Evolutionary conservation across 495 filamentous ascomycete species (phyloP).

Genomic region (Penicillium atrosanguineum): DNA sequence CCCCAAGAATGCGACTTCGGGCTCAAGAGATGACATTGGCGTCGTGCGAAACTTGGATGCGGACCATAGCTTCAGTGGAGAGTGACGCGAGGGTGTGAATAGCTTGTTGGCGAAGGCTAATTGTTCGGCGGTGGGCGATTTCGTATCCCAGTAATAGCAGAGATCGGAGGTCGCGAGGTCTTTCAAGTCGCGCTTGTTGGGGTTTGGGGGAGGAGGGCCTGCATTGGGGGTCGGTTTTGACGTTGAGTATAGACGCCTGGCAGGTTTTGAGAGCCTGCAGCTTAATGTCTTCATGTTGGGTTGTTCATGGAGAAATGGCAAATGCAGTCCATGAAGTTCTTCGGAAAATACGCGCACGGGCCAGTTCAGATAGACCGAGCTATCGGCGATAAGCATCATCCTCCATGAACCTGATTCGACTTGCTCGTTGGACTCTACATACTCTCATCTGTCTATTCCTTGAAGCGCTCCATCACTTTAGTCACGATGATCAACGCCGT

Average conservation of each 20-base stretch:
- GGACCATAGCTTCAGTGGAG: conserved; percentile 67
- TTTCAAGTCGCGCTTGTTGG: conserved; percentile 30
- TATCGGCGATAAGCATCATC: conserved; percentile 15
- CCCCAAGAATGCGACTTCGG: conserved; percentile 72
- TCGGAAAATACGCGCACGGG: conserved; percentile 19
- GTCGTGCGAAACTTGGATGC: conserved; percentile 70
- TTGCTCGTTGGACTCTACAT: not conserved
- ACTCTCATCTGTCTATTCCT: not conserved
- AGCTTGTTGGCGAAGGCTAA: conserved; percentile 56
- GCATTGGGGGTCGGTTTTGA: not conserved
- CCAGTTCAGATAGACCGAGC: conserved; percentile 1
- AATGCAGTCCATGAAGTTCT: conserved; percentile 10
- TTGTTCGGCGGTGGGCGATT: conserved; percentile 52
- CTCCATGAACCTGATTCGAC: not conserved
- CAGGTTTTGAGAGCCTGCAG: conserved; percentile 1
- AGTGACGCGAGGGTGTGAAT: conserved; percentile 54
- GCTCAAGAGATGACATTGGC: conserved; percentile 34
- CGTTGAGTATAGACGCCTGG: conserved; percentile 11
- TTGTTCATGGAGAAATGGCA: not conserved
- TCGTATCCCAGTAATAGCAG: conserved; percentile 58
- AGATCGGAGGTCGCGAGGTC: conserved; percentile 38
- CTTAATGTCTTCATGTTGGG: conserved; percentile 6
- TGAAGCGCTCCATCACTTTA: no score
- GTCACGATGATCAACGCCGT: conserved; percentile 96
- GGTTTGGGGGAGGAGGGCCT: conserved; percentile 13